Base-by-base conservation (phyloP, 139 green algal species). In the Raphidocelis subcapitata region DNA sequence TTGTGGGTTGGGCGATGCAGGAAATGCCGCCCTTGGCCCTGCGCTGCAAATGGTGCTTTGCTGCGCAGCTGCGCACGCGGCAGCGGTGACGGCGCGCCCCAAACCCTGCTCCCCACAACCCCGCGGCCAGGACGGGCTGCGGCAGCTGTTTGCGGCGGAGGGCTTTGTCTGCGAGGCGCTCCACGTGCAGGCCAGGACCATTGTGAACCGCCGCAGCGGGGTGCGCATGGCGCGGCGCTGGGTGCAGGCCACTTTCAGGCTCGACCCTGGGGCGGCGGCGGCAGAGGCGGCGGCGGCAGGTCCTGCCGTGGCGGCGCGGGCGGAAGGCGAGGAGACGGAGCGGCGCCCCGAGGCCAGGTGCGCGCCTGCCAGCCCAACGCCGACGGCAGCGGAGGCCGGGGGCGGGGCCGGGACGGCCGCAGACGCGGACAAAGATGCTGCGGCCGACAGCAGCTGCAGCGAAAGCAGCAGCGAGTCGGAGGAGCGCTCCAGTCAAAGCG, bases 151-250 rank as follows among this genome's bases (percentile, higher is more conserved):
- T 57, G 65, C 71, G 2, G 26, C 44, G 0, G 47, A 75, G 3
- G 91, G 90, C 24, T 91, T 94, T 67, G 31, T 54, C 16, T 88
- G 82, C 49, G 77, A 88, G 44, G 24, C 64, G 0, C 23, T 89
- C 28, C 8, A 47, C 1, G 52, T 89, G 1, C 77, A 90, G 28
- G 81, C 86, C 36, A 68, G 73, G 29, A 51, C 77, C 15, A 76
- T 93, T 3, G 75, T 86, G 37, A 97, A 97, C 83, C 74, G 87
- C 23, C 76, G 66, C 66, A 65, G 72, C 15, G 76, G 76, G 0
- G 70, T 86, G 24, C 61, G 59, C 28, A 94, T 97, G 92, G 62
- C 89, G 18, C 61, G 92, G 32, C 75, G 84, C 33, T 97, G 88
- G 86, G 72, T 97, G 23, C 92, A 97, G 76, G 90, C 81, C 2